Conservation (phyloP, 768 basidiomycete species). For the Tricholoma hemisulphureum region DNA sequence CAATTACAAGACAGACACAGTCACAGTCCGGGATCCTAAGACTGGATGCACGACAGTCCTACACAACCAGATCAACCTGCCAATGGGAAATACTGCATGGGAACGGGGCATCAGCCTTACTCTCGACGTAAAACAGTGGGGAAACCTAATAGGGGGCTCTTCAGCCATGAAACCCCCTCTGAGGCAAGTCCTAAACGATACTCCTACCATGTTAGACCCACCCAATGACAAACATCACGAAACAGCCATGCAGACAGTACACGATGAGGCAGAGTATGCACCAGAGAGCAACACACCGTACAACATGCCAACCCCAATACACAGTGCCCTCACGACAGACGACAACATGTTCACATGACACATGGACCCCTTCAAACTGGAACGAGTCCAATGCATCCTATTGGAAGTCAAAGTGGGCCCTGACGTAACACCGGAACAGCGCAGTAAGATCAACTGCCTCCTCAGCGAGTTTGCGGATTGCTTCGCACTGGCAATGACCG, state of each 20-base stretch:
- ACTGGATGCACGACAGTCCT: not conserved
- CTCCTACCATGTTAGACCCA: too few species aligned
- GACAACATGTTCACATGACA: not conserved
- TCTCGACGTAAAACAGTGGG: not conserved
- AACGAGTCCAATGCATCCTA: not conserved
- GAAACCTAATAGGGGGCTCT: not conserved
- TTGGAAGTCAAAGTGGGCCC: not conserved
- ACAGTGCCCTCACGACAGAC: too few species aligned
- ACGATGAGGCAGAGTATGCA: too few species aligned
- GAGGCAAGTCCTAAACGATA: not conserved
- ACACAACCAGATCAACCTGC: not conserved
- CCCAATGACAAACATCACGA: too few species aligned
- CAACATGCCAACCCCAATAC: too few species aligned
- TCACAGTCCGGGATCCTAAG: slow-evolving; percentile 6
- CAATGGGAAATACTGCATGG: not conserved
- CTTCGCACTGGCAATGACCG: not conserved
- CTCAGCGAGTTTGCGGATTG: not conserved
- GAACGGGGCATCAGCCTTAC: not conserved
- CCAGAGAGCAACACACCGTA: too few species aligned
- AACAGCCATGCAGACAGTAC: too few species aligned
- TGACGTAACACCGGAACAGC: slow-evolving; percentile 18
- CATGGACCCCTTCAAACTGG: not conserved
- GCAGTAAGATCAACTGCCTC: slow-evolving; percentile 28
- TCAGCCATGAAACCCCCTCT: not conserved
- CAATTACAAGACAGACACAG: slow-evolving; percentile 18